Evolutionary conservation across 192 early-diverging fungal species (phyloP).

Genomic region (Chytriomyces sp.): DNA sequence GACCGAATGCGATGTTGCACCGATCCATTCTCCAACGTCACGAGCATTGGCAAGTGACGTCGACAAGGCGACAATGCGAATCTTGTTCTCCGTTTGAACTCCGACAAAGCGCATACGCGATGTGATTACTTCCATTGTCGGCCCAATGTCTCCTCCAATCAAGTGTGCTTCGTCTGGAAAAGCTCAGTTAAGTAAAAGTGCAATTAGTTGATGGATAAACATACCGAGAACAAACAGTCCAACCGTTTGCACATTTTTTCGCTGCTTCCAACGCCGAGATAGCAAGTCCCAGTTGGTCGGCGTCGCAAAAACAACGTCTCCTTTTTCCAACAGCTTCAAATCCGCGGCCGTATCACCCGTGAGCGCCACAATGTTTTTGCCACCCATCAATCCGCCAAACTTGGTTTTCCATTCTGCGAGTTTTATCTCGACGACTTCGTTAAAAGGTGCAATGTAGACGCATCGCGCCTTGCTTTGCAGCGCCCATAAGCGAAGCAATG

Average conservation of each 20-base stretch:
- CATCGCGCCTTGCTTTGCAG: constrained; percentile 63
- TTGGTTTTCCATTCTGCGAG: constrained; percentile 79
- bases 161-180: constrained; percentile 95
- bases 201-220: no score
- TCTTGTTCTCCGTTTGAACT: constrained; percentile 71
- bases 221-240: constrained; percentile 88
- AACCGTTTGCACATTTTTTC: constrained; percentile 88
- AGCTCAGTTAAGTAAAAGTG: no score
- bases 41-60: constrained; percentile 93
- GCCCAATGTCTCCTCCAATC: constrained; percentile 87
- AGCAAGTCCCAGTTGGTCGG: constrained; percentile 93
- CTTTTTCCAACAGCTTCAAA: constrained; percentile 83
- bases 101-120: constrained; percentile 93
- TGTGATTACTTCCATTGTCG: constrained; percentile 90
- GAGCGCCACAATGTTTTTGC: constrained; percentile 84
- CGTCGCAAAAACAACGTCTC: constrained; percentile 90
- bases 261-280: constrained; percentile 93
- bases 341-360: constrained; percentile 91
- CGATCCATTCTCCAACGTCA: constrained; percentile 98
- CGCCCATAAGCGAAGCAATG: constrained; percentile 85
- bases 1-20: constrained; percentile 69
- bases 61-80: constrained; percentile 91
- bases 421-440: constrained; percentile 77
- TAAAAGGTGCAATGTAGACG: constrained; percentile 91
- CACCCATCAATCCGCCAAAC: constrained; percentile 79